Evolutionary conservation across 129 eudicot species (phyloP).

Genomic region (Pulicaria dysenterica): DNA sequence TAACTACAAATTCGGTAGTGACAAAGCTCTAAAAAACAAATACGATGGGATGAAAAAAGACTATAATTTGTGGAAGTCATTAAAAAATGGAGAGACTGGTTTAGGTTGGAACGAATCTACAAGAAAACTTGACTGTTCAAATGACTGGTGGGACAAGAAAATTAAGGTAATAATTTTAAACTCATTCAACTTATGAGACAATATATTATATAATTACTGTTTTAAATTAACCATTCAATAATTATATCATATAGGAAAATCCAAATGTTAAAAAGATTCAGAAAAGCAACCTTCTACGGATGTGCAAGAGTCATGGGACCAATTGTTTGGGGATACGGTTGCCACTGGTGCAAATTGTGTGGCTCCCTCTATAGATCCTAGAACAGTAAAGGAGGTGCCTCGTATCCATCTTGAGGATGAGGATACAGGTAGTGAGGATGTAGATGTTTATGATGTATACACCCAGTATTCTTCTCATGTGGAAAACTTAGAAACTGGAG

Average conservation of each 20-base stretch:
- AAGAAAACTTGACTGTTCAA: neutral
- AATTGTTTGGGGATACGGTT: conserved; percentile 5
- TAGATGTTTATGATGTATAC: neutral
- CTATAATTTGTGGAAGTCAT: conserved; percentile 16
- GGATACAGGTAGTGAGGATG: too few relatives aligned
- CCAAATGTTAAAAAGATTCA: neutral
- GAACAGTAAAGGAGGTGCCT: neutral
- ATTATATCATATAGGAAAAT: conserved; percentile 2
- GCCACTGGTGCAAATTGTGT: neutral
- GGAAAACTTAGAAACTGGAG: neutral
- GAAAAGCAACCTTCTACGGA: conserved; percentile 15
- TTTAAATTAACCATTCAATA: neutral
- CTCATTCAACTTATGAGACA: too few relatives aligned
- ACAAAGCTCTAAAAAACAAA: conserved; percentile 17
- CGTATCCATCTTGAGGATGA: neutral
- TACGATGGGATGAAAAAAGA: neutral
- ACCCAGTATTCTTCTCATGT: neutral
- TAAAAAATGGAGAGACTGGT: neutral
- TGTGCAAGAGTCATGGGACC: conserved; percentile 21
- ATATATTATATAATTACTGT: neutral
- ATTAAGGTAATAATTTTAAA: neutral
- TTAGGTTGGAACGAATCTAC: conserved; percentile 17
- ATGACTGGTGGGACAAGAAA: conserved; percentile 12
- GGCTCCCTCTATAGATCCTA: neutral
- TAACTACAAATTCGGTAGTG: neutral